Evolutionary conservation across 2,329 filamentous ascomycete species (phyloP), one percentile per base, ranked within the genome.

Genomic region (Cyanodermella asteris): DNA sequence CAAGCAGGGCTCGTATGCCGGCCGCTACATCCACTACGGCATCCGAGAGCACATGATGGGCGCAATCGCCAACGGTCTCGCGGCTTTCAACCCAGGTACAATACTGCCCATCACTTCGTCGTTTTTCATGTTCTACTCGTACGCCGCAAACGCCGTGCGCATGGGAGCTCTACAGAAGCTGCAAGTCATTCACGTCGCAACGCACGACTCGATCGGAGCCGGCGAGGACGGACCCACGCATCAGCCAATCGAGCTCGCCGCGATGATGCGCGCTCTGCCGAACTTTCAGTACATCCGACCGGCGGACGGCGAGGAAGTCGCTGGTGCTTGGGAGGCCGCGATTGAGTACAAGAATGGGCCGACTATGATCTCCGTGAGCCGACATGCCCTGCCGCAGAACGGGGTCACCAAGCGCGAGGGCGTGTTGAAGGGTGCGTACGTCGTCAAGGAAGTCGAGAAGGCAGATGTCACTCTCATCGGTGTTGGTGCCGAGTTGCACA

Each of bases 61-160:
- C 7, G 76, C 76, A 44, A 78, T 90, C 55, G 75, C 90, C 60
- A 91, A 91, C 38, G 67, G 65, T 3, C 42, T 72, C 4, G 64
- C 66, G 0, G 66, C 66, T 2, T 71, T 53, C 30, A 47, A 50
- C 29, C 57, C 51, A 18, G 56, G 53, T 13, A 64, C 61, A 0
- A 55, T 69, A 33, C 43, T 70, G 6, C 64, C 64, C 0, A 44
- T 68, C 18, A 70, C 64, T 1, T 58, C 59, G 0, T 55, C 53
- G 4, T 70, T 69, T 45, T 67, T 68, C 48, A 69, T 70, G 59
- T 69, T 69, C 42, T 68, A 68, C 34, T 44, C 60, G 5, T 51
- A 50, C 29, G 62, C 62, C 7, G 64, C 64, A 1, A 56, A 62
- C 0, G 64, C 54, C 5, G 53, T 69, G 2, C 59, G 65, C 9